Evolutionary conservation across 75 land plant genomes (phyloP).

Genomic region (Chamaecyparis obtusa): DNA sequence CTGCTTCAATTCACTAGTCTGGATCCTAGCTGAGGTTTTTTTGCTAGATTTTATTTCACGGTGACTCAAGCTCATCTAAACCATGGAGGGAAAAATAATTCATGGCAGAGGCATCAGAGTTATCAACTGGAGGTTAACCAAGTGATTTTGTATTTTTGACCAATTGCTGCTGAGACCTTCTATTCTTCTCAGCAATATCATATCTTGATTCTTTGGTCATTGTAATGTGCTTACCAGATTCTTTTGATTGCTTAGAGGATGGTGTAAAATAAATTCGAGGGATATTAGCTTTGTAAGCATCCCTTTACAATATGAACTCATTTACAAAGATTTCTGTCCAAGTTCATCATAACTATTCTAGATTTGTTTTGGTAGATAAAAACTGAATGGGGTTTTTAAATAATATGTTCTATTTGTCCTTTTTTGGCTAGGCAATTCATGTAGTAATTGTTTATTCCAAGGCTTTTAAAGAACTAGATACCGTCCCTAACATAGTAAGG

Average conservation of each 20-base stretch:
- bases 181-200: background rate
- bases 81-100: slow-evolving; percentile 1
- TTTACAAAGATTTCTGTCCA: background rate
- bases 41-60: background rate
- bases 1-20: background rate
- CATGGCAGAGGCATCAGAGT: background rate
- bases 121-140: background rate
- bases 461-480: background rate
- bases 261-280: background rate
- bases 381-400: background rate
- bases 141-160: background rate
- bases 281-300: background rate
- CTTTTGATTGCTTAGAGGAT: background rate
- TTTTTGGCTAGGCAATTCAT: background rate
- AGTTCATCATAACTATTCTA: background rate
- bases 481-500: background rate
- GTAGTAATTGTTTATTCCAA: background rate
- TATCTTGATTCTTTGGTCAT: background rate
- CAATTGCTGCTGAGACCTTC: background rate
- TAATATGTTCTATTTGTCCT: background rate
- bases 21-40: background rate
- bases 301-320: background rate
- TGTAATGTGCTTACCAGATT: background rate
- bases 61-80: background rate
- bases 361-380: background rate